Percentiles rank a stretch among this genome's conserved stretches.
Evolutionary conservation across 2,329 filamentous ascomycete genomes (phyloP).

Genomic region (Dichotomopilus funicola): DNA sequence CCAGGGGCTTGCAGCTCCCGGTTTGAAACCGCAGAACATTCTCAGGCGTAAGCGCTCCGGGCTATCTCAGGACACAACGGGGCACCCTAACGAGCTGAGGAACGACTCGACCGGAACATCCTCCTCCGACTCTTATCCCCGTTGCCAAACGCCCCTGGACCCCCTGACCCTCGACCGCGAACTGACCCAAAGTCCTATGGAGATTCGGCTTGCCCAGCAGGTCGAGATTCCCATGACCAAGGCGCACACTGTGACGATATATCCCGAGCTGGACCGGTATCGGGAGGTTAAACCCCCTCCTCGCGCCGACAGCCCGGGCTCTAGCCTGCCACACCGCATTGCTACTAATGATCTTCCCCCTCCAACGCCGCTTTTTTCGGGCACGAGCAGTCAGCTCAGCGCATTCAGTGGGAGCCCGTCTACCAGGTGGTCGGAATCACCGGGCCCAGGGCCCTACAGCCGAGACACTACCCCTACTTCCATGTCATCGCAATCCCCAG

Average conservation of each 20-base stretch:
- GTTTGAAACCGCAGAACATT: conserved; percentile 34
- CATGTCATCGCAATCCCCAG: conserved; percentile 67
- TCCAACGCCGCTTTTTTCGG: conserved; percentile 59
- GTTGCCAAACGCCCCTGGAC: conserved; percentile 33
- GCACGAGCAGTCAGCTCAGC: conserved; percentile 49
- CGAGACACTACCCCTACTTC: conserved; percentile 74
- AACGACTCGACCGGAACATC: conserved; percentile 33
- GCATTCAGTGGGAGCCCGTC: conserved; percentile 65
- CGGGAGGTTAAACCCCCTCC: conserved; percentile 39
- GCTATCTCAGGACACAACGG: conserved; percentile 34
- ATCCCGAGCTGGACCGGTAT: conserved; percentile 58
- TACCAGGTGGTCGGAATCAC: conserved; percentile 68
- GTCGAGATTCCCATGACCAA: conserved; percentile 35
- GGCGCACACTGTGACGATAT: conserved; percentile 41
- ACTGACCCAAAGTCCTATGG: conserved; percentile 39
- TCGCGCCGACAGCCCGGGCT: conserved; percentile 29
- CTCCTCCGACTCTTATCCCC: conserved; percentile 36
- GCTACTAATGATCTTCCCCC: conserved; percentile 61
- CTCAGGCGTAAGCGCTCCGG: conserved; percentile 46
- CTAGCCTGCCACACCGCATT: conserved; percentile 49
- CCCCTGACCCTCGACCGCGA: conserved; percentile 36
- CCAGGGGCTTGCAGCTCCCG: conserved; percentile 28
- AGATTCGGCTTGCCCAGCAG: conserved; percentile 37
- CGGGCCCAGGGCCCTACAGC: conserved; percentile 63
- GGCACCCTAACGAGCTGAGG: conserved; percentile 30